Evolutionary conservation across 768 basidiomycete genomes (phyloP).

Genomic region (Naematelia encephala): DNA sequence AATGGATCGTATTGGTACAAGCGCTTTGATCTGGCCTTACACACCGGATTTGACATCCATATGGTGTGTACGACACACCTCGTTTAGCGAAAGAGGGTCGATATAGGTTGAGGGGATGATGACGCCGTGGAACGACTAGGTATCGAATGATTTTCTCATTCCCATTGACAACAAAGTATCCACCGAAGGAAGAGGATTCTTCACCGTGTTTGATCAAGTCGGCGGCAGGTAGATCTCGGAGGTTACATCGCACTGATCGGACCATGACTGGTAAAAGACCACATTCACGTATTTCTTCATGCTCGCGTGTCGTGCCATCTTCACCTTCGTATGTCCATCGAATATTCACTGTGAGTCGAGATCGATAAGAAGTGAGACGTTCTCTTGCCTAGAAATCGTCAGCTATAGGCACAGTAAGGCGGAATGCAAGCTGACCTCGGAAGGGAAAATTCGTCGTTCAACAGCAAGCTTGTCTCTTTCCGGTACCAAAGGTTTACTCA

Average conservation of each 20-base stretch:
- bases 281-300: slow-evolving; percentile 73
- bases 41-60: slow-evolving; percentile 92
- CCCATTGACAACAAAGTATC: slow-evolving; percentile 97
- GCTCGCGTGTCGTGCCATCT: slow-evolving; percentile 60
- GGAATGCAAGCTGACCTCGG: slow-evolving; percentile 62
- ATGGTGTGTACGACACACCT: slow-evolving; percentile 89
- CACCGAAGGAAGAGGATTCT: slow-evolving; percentile 97
- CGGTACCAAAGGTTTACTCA: slow-evolving; percentile 79
- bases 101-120: slow-evolving; percentile 88
- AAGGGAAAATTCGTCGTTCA: slow-evolving; percentile 78
- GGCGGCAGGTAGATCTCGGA: slow-evolving; percentile 77
- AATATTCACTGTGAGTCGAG: slow-evolving; percentile 79
- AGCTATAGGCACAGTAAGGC: neutral
- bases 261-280: slow-evolving; percentile 96
- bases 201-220: slow-evolving; percentile 86
- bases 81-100: slow-evolving; percentile 88
- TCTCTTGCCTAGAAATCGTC: slow-evolving; percentile 72
- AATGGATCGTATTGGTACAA: slow-evolving; percentile 94
- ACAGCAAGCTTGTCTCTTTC: slow-evolving; percentile 72
- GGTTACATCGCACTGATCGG: slow-evolving; percentile 85
- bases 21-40: slow-evolving; percentile 90
- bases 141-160: slow-evolving; percentile 98
- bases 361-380: slow-evolving; percentile 84
- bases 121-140: slow-evolving; percentile 87
- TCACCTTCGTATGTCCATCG: slow-evolving; percentile 67